Evolutionary conservation across 1,139 yeast species (phyloP), one percentile per base, ranked within the genome.

Genomic region (Wickerhamomyces sp.): DNA sequence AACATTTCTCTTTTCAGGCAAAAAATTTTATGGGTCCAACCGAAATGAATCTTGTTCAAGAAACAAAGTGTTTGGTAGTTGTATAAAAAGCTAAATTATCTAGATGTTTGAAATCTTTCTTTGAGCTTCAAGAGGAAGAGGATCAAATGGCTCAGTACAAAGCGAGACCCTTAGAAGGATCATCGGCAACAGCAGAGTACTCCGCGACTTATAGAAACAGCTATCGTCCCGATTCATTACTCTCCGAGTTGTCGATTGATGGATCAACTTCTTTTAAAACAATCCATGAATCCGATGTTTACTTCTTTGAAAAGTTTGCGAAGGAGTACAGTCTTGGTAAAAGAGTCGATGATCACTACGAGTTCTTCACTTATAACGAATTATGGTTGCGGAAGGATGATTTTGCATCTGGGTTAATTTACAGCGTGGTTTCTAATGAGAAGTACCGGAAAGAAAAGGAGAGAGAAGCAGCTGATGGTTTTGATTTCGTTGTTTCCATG

Each of bases 401-500:
- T 33, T 61, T 72, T 35, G 77, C 74, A 3, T 56, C 74, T 8
- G 78, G 77, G 2, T 45, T 71, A 13, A 59, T 68, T 32, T 62
- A 63, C 39, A 49, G 65, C 7, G 61, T 70, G 39, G 48, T 31
- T 16, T 18, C 33, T 6, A 34, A 40, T 28, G 42, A 52, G 28
- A 61, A 66, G 44, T 68, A 66, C 42, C 30, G 32, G 5, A 22
- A 26, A 5, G 39, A 33, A 15, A 23, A 32, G 10, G 21, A 24
- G 3, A 6, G 20, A 3, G 31, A 35, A 7, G n/a, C 15, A 5
- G 15, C 15, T 6, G 11, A 26, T 4, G 20, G 22, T 11, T 18
- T 25, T 11, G 61, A 62, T 23, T 75, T 75, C 47, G 58, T 72
- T 22, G 75, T 77, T 14, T 64, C 78, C 2, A 49, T 78, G 18